These are phyloP conservation scores for Mangifera indica DNA, from an alignment of 345 rosid genomes.

Conservation along the genomic window DNA sequence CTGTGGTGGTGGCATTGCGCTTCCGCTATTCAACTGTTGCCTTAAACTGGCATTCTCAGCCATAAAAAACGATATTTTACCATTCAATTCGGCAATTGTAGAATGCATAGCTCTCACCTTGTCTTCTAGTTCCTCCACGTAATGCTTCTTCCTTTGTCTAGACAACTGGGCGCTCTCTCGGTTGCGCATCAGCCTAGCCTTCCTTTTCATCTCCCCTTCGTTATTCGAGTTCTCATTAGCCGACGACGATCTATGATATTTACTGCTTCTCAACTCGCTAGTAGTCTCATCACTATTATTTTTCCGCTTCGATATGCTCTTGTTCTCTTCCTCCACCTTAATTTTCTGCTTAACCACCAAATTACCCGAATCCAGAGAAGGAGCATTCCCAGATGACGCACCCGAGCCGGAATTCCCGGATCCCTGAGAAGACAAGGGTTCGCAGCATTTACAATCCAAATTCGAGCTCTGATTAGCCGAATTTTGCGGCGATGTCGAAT, in stretches of 20 bases:
- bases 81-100: conserved; percentile 74
- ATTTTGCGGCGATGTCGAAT: conserved; percentile 28
- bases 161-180: conserved; percentile 99
- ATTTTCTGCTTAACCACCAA: conserved; percentile 44
- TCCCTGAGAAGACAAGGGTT: conserved; percentile 45
- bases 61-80: conserved; percentile 70
- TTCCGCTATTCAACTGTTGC: conserved; percentile 58
- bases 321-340: conserved; percentile 42
- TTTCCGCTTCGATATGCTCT: conserved; percentile 52
- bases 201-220: conserved; percentile 72
- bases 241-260: conserved; percentile 42
- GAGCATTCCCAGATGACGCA: conserved; percentile 33
- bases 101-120: conserved; percentile 86
- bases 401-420: conserved; percentile 40
- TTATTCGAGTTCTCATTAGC: conserved; percentile 19
- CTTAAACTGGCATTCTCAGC: conserved; percentile 78
- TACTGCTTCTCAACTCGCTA: conserved; percentile 42
- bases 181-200: conserved; percentile 78
- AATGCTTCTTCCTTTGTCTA: conserved; percentile 95
- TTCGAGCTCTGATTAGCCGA: conserved; percentile 2
- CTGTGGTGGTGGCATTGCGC: conserved; percentile 35
- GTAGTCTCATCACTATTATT: conserved; percentile 45
- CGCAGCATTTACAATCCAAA: conserved; percentile 25
- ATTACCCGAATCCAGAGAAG: conserved; percentile 42
- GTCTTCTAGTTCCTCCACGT: conserved; percentile 96